Evolutionary conservation across 1,284 basidiomycete species (phyloP), one percentile per base, ranked within the genome.

Genomic region (Athelia sp.): DNA sequence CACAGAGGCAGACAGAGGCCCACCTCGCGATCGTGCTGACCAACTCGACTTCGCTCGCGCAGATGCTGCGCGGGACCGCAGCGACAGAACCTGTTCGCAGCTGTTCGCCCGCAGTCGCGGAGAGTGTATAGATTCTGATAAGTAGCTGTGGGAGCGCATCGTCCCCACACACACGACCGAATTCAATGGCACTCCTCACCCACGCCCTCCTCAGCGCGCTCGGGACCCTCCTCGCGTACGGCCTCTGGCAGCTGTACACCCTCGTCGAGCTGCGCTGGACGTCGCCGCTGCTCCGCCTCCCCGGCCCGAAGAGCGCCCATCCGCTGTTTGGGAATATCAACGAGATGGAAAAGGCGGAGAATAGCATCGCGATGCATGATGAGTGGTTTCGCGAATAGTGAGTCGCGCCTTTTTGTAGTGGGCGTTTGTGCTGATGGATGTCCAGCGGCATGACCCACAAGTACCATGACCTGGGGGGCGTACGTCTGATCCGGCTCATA

Each of bases 311-410:
- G 38, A 74, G 58, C 51, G 54, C 65, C 1, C 77, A 74, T 56
- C 71, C 69, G 52, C 53, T 87, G 17, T 82, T 65, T 53, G 84
- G 84, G 0, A 78, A 81, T 56, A 36, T 79, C 48, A 65, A 60
- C 45, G 71, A 78, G 4, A 69, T 82, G 3, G 61, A 60, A 45
- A 59, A 69, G 2, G 65, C 63, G 14, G 73, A 73, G 72, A 67
- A 73, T 48, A 67, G 66, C 52, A 66, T 64, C 2, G 65, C 66
- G 0, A 54, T 75, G 19, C 71, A 77, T 23, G 75, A 81, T 47
- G 58, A 73, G 58, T 88, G 85, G 84, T 60, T 72, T 0, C 56
- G 67, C 35, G 54, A 79, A 52, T 82, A 17, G 36, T 40, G 36
- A n/a, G 36, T 40, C 9, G 19, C 13, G 13, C 26, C 6, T 13